These are phyloP conservation scores for Beauveria bassiana DNA, from an alignment of 2,329 filamentous ascomycete species.

Conservation along the genomic window DNA sequence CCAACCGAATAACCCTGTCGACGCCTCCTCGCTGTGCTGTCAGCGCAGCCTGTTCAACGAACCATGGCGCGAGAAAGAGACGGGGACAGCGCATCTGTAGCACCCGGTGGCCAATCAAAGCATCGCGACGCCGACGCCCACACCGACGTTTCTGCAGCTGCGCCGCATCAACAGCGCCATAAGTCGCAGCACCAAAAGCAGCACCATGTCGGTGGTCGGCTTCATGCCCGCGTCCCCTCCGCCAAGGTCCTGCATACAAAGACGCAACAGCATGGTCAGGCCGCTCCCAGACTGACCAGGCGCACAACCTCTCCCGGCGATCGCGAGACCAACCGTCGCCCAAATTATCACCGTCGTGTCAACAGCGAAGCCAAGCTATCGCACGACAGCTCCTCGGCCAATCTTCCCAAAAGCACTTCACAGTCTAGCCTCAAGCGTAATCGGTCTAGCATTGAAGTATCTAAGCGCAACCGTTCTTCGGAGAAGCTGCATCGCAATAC, in stretches of 20 bases:
- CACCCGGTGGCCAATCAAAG: constrained; percentile 47
- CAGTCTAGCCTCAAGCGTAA: constrained; percentile 52
- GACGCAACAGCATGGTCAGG: constrained; percentile 14
- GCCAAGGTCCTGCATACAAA: constrained; percentile 37
- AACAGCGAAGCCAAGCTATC: constrained; percentile 44
- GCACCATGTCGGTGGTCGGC: constrained; percentile 23
- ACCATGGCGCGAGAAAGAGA: constrained; percentile 38
- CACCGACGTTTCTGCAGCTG: constrained; percentile 19
- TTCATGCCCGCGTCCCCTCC: constrained; percentile 39
- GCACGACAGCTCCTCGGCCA: constrained; percentile 34
- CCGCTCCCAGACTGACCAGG: constrained; percentile 12
- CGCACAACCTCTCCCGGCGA: constrained; percentile 11
- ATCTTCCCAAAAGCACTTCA: constrained; percentile 47
- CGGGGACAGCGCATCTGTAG: constrained; percentile 35
- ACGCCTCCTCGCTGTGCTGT: constrained; percentile 12
- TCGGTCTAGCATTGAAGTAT: constrained; percentile 49
- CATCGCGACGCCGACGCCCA: constrained; percentile 29
- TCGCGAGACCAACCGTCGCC: constrained; percentile 14
- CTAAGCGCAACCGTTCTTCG: constrained; percentile 42
- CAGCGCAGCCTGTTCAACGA: constrained; percentile 17
- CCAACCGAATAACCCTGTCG: constrained; percentile 8
- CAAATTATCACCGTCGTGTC: constrained; percentile 37
- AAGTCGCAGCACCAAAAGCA: constrained; percentile 31
- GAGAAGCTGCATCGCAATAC: constrained; percentile 45
- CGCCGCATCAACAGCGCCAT: constrained; percentile 19